phyloP scores from a whole-genome alignment of 345 rosid species.

The Lenwebbia sp. region DNA sequence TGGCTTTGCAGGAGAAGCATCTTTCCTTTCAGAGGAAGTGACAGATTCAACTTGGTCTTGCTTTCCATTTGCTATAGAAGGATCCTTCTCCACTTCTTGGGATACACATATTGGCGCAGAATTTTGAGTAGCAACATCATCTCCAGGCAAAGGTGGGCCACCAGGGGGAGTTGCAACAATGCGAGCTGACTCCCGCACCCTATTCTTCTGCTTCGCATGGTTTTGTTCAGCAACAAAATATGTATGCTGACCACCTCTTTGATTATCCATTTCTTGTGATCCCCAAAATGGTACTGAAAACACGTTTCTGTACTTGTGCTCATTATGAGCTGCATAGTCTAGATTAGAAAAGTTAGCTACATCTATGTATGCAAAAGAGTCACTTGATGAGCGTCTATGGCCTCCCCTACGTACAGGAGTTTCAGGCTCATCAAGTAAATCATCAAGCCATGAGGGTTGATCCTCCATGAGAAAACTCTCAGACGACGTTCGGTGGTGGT shows the following conservation, averaged over 20 bases:
- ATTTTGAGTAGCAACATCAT: constrained; percentile 6
- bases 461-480: constrained; percentile 26
- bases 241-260: constrained; percentile 20
- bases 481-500: constrained; percentile 37
- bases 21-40: constrained; percentile 43
- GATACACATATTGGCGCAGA: constrained; percentile 3
- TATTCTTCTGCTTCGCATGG: constrained; percentile 7
- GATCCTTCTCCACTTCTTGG: constrained; percentile 6
- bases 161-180: constrained; percentile 1
- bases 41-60: constrained; percentile 7
- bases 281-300: constrained; percentile 26
- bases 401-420: constrained; percentile 22
- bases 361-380: constrained; percentile 37
- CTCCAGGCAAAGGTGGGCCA: not conserved
- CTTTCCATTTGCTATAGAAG: constrained; percentile 11
- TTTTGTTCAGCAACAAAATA: not conserved
- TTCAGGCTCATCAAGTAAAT: constrained; percentile 46
- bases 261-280: constrained; percentile 25
- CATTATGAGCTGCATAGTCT: constrained; percentile 10
- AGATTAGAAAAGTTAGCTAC: not conserved
- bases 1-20: constrained; percentile 26
- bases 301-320: constrained; percentile 8
- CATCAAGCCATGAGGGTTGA: constrained; percentile 62
- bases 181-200: constrained; percentile 8
- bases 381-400: constrained; percentile 60